phyloP scores from a whole-genome alignment of 306 rosid genomes.

The cucumber (Cucumis sativus) region Cucumber_9930_V3 NC_026660.2:28212001-28212500 shows the following conservation, averaged over 20 bases:
- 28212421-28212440: conserved; percentile 63
- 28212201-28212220: conserved; percentile 4
- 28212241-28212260: conserved; percentile 2
- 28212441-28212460: conserved; percentile 88
- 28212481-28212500: conserved; percentile 67
- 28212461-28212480: conserved; percentile 60
- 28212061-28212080: conserved; percentile 3
- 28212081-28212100: conserved; percentile 7
- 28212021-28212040: neutral
- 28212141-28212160: neutral
- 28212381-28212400: conserved; percentile 68
- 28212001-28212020: neutral
- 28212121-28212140: neutral
- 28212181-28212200: conserved; percentile 6
- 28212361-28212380: conserved; percentile 47
- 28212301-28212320: conserved; percentile 25
- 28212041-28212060: neutral
- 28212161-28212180: neutral
- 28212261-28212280: conserved; percentile 20
- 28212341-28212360: conserved; percentile 46
- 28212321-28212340: conserved; percentile 75
- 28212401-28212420: conserved; percentile 64
- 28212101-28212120: neutral
- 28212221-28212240: conserved; percentile 1
- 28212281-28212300: conserved; percentile 31